Conservation (phyloP, 331 rosid genomes). For the Cydonia oblonga region DNA sequence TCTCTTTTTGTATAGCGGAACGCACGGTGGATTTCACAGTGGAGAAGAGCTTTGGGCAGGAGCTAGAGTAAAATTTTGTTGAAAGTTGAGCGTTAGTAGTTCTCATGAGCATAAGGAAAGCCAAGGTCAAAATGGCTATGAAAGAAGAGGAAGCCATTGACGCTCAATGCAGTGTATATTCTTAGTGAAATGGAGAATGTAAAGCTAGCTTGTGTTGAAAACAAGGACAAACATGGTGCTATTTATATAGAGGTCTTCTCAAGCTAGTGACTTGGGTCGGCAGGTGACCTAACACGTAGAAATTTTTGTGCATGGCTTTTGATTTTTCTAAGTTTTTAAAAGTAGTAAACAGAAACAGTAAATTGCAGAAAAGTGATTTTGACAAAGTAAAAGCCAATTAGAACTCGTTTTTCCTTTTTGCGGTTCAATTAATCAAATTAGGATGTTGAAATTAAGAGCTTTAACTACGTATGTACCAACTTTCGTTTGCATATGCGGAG, state of each 20-base stretch:
- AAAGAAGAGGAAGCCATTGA: constrained; percentile 37
- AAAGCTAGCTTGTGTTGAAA: background rate
- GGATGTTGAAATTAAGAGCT: no score
- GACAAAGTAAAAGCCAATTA: background rate
- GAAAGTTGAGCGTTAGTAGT: constrained; percentile 48
- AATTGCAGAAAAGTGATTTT: background rate
- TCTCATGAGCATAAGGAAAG: constrained; percentile 18
- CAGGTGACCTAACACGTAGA: constrained; percentile 58
- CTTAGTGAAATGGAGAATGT: background rate
- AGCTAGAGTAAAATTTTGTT: constrained; percentile 29
- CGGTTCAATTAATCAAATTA: background rate
- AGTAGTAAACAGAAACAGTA: background rate
- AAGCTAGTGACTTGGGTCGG: constrained; percentile 17
- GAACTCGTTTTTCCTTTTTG: background rate
- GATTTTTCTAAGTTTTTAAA: background rate
- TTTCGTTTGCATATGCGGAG: background rate
- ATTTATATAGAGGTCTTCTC: constrained; percentile 29
- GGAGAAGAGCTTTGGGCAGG: constrained; percentile 58
- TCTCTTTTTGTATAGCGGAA: constrained; percentile 50
- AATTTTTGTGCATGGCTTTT: constrained; percentile 18
- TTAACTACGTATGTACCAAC: no score
- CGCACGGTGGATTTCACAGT: constrained; percentile 41
- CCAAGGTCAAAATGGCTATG: constrained; percentile 4
- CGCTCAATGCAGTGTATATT: background rate
- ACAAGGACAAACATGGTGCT: background rate